Evolutionary conservation across 1,284 basidiomycete genomes (phyloP).

Genomic region (Pascua guehoae): DNA sequence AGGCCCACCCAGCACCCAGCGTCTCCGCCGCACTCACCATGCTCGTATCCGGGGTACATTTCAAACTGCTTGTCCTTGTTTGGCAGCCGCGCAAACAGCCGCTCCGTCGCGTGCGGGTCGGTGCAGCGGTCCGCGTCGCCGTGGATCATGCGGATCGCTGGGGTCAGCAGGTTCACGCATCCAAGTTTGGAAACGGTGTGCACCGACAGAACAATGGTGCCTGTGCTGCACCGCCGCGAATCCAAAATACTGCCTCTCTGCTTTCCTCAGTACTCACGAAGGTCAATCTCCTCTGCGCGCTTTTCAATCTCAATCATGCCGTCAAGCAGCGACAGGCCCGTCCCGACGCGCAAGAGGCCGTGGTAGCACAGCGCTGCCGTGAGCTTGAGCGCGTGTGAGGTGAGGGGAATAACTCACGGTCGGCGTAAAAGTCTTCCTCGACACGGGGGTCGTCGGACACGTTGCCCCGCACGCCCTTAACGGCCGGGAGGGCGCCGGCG

Average conservation of each 20-base stretch:
- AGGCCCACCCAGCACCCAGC: not conserved
- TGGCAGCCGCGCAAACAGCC: slow-evolving; percentile 48
- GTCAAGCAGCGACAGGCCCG: slow-evolving; percentile 51
- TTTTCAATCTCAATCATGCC: slow-evolving; percentile 50
- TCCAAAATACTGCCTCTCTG: no score
- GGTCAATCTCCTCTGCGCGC: slow-evolving; percentile 41
- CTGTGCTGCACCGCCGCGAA: no score
- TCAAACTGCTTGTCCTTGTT: slow-evolving; percentile 49
- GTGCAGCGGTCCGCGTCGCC: slow-evolving; percentile 53
- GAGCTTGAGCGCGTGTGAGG: slow-evolving; percentile 10
- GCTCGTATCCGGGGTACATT: slow-evolving; percentile 55
- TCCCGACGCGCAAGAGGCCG: slow-evolving; percentile 52
- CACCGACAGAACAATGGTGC: no score
- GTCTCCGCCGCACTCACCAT: slow-evolving; percentile 34
- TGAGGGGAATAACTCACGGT: slow-evolving; percentile 46
- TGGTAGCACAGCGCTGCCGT: slow-evolving; percentile 50
- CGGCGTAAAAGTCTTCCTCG: slow-evolving; percentile 48
- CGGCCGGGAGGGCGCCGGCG: slow-evolving; percentile 51
- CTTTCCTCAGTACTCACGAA: no score
- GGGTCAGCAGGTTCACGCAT: slow-evolving; percentile 2
- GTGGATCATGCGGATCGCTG: slow-evolving; percentile 53
- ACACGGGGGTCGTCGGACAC: slow-evolving; percentile 55
- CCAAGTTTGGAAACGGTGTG: no score
- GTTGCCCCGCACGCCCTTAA: slow-evolving; percentile 51
- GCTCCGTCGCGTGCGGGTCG: slow-evolving; percentile 46